These are phyloP conservation scores for Candida montana DNA, from an alignment of 805 yeast genomes.

Conservation along the genomic window DNA sequence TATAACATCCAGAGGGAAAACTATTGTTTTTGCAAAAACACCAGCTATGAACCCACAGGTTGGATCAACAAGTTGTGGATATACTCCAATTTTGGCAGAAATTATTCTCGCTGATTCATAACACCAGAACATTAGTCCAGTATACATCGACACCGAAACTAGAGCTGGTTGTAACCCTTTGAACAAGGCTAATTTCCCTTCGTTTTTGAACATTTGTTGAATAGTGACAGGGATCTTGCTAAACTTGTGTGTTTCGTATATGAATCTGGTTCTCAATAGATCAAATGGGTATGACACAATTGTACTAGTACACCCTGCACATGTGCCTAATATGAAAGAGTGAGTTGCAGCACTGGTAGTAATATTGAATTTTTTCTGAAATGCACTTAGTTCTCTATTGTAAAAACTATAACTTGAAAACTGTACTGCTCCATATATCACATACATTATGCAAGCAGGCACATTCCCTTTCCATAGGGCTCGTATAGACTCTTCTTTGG, in stretches of 20 bases:
- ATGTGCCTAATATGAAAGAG: conserved; percentile 57
- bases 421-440: conserved; percentile 80
- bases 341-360: conserved; percentile 25
- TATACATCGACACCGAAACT: conserved; percentile 59
- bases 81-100: conserved; percentile 8
- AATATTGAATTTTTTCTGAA: conserved; percentile 20
- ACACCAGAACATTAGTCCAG: conserved; percentile 70
- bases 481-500: conserved; percentile 57
- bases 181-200: conserved; percentile 44
- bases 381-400: conserved; percentile 37
- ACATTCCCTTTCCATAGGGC: conserved; percentile 96
- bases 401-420: conserved; percentile 64
- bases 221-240: conserved; percentile 27
- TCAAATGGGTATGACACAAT: conserved; percentile 82
- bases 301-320: conserved; percentile 76
- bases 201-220: conserved; percentile 28
- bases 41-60: conserved; percentile 76
- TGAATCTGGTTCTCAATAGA: conserved; percentile 79
- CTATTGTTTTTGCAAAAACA: conserved; percentile 57
- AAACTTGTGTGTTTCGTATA: conserved; percentile 25
- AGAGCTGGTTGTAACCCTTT: conserved; percentile 47
- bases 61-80: conserved; percentile 36
- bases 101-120: conserved; percentile 40
- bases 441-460: conserved; percentile 84
- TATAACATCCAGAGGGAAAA: conserved; percentile 84